Evolutionary conservation across 768 basidiomycete species (phyloP), one percentile per base, ranked within the genome.

Genomic region (Lactarius deliciosus): DNA sequence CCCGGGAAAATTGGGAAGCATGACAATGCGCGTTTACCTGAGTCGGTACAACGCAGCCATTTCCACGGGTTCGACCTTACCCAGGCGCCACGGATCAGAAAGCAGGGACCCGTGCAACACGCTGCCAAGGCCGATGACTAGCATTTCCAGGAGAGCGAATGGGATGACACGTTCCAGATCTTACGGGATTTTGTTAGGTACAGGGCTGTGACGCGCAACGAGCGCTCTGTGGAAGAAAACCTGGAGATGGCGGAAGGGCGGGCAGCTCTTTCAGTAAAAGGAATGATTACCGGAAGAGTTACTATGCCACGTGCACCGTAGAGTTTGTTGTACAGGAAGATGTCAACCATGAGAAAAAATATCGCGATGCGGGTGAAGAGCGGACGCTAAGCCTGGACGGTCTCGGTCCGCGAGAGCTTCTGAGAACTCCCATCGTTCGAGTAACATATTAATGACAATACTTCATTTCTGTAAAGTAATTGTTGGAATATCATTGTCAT

Each of bases 271-370:
- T 59, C 57, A 63, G 40, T 54, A 50, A 28, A 57, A 47, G 30
- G 57, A 50, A 11, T 15, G 32, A 45, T 63, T 57, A 43, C 57
- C 61, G 50, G 57, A 63, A 41, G 25, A 28, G 28, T 43, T 54
- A 16, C 54, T 53, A 36, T 32, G 34, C 66, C 57, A 55, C 61
- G 34, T 30, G 40, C 57, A 38, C 43, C 41, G 50, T 62, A 66
- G n/a, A 47, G 60, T 63, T 50, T 67, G 66, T 59, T 60, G 66
- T 67, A 64, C 57, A 63, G 63, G 66, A 67, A 63, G 61, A 56
- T 22, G 61, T 57, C 61, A 66, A 25, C 25, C 54, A 53, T 47
- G 56, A 62, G 60, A 62, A 57, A 59, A 56, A 28, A 53, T 25
- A 63, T 59, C 47, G 41, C n/a, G 34, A 58, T 67, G 66, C 66